A percentile compares a stretch with the other conserved stretches of the same genome.
These are phyloP conservation scores for Bombardia bombarda DNA, from an alignment of 495 filamentous ascomycete genomes.

Conservation along the genomic window DNA sequence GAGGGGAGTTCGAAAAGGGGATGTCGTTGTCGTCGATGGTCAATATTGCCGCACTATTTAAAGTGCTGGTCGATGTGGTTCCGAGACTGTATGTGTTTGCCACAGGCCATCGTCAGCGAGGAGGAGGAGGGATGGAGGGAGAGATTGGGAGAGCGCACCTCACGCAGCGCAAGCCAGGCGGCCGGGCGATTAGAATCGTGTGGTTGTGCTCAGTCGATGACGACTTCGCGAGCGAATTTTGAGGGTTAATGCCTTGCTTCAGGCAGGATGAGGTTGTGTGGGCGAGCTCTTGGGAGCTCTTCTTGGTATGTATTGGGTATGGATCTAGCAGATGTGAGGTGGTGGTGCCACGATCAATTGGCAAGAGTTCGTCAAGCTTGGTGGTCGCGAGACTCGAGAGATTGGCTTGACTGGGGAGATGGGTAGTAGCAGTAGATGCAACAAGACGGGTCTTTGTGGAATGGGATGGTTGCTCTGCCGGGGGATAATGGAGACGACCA, in stretches of 20 bases:
- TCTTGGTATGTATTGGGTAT: not conserved
- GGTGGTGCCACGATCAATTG: conserved; percentile 3
- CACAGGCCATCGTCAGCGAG: conserved; percentile 10
- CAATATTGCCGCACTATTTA: conserved; percentile 27
- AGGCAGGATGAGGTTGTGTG: conserved; percentile 5
- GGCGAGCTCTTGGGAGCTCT: too few relatives aligned
- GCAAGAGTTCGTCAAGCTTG: not conserved
- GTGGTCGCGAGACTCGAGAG: too few relatives aligned
- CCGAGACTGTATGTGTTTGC: conserved; percentile 41
- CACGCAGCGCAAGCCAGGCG: conserved; percentile 68
- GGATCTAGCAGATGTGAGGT: not conserved
- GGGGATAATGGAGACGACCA: conserved; percentile 3
- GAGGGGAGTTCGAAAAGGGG: conserved; percentile 50
- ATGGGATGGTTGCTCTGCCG: conserved; percentile 16
- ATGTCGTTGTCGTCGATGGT: conserved; percentile 35
- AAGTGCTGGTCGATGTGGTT: conserved; percentile 39
- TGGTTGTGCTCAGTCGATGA: conserved; percentile 33
- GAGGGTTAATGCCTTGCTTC: conserved; percentile 5
- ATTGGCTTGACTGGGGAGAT: conserved; percentile 1
- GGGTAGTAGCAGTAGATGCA: conserved; percentile 9
- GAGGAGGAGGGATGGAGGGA: not conserved
- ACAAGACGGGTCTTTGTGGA: conserved; percentile 1
- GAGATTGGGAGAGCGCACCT: conserved; percentile 35
- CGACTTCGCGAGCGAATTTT: conserved; percentile 9
- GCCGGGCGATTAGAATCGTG: conserved; percentile 45